Base-by-base conservation (phyloP, 805 yeast genomes). In the Candida nitratophila region DNA sequence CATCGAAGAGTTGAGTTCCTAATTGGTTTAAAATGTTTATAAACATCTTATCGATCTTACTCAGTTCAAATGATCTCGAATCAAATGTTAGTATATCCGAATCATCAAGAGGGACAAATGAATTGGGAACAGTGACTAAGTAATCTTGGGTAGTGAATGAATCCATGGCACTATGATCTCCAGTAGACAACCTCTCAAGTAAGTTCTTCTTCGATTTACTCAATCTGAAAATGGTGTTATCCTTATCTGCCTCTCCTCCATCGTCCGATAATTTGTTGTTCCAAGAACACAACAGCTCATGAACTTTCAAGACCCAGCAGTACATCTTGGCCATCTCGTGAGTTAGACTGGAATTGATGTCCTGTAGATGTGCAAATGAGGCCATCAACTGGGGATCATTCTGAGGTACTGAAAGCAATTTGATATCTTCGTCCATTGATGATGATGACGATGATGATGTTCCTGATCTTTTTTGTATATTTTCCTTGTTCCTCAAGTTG, bases 11-110 rank as follows among this genome's bases (percentile, higher is more conserved):
- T 24, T 41, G 29, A 10, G 39, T 19, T 15, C 46, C 47, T 17
- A 58, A 42, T 1, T 47, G 46, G 22, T 50, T 48, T n/a, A 60
- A 33, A 8, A 60, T 26, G 12, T 46, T 44, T 6, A 52, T 34
- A 17, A 55, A 47, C 26, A 35, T 41, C 17, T 22, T 8, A 46
- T 60, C 54, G 26, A 56, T 39, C 26, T 49, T 41, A 5, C 39
- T 9, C 4, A 57, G 15, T 26, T 49, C 47, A 36, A 51, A 47
- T 1, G 38, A 31, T 11, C 30, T 29, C 15, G 42, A 24, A 34
- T 51, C 53, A 4, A 47, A 41, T 16, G 47, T 48, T n/a, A 50
- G 39, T 4, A 51, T 32, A 30, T 55, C 58, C 29, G 43, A 43
- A 11, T 49, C 47, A 14, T 8, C 3, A 2, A 50, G 26, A 3